These are phyloP conservation scores for Phytophthora sp. DNA, from an alignment of 352 stramenopile species.

Conservation along the genomic window DNA sequence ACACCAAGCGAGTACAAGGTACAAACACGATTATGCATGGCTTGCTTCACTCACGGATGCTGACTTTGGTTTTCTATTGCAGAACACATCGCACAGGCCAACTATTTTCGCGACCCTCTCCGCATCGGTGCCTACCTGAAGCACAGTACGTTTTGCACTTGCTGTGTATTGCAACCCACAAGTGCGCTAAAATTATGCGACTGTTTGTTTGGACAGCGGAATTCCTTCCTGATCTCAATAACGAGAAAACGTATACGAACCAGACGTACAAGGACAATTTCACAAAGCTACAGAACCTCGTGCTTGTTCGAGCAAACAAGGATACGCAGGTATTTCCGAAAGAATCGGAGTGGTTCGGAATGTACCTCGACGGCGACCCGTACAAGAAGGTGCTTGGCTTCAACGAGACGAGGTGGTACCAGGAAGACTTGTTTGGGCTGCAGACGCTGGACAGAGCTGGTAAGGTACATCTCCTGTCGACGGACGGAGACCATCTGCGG, in stretches of 20 bases:
- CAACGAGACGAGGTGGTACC: slow-evolving; percentile 94
- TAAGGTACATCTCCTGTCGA: slow-evolving; percentile 92
- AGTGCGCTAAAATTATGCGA: not conserved
- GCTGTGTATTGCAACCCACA: not conserved
- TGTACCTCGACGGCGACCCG: slow-evolving; percentile 78
- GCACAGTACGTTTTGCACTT: slow-evolving; percentile 46
- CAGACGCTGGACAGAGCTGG: slow-evolving; percentile 81
- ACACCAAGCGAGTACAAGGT: slow-evolving; percentile 88
- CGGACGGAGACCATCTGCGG: slow-evolving; percentile 91
- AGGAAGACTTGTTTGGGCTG: slow-evolving; percentile 92
- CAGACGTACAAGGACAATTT: slow-evolving; percentile 92
- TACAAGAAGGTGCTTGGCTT: slow-evolving; percentile 78
- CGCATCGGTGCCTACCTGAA: slow-evolving; percentile 73
- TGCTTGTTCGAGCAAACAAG: slow-evolving; percentile 88
- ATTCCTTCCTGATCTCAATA: slow-evolving; percentile 91
- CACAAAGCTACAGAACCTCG: slow-evolving; percentile 80
- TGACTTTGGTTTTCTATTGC: slow-evolving; percentile 20
- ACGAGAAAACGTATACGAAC: slow-evolving; percentile 83
- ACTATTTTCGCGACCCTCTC: slow-evolving; percentile 93
- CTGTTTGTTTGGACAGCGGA: slow-evolving; percentile 53
- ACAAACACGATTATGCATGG: not conserved
- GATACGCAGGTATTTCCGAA: slow-evolving; percentile 93
- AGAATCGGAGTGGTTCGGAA: slow-evolving; percentile 88
- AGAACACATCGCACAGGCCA: slow-evolving; percentile 89
- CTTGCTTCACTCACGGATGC: not conserved